Evolutionary conservation across 176 grass and related monocot genomes (phyloP), one percentile per base, ranked within the genome.

Genomic region (Ananas comosus): DNA sequence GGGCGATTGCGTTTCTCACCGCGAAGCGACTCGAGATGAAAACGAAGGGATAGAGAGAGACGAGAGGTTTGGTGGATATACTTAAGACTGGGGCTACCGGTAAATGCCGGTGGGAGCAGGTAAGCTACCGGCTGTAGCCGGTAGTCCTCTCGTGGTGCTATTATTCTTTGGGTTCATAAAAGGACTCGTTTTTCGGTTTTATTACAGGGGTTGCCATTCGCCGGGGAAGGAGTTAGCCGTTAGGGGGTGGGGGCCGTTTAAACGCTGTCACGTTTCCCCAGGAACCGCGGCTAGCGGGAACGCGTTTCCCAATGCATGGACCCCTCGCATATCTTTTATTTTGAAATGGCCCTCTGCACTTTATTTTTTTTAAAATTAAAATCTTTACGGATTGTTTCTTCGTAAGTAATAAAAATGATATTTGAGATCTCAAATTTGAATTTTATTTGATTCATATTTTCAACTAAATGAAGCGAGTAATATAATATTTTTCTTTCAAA

Each of bases 71-170:
- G 67, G 49, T 23, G 11, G 12, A 22, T 22, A 4, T n/a, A 59
- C 3, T 68, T 6, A 68, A 59, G 56, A 11, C 11, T 42, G 33
- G 6, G 42, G 42, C 29, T 2, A 63, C 66, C 42, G 66, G 75
- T 49, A 50, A 27, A 59, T 19, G 10, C 65, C 33, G 66, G 73
- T 66, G 18, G 10, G 42, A 63, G 65, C 21, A 51, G 21, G 66
- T 69, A 50, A 23, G 3, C 66, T 17, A 77, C 75, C 33, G 52
- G 65, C 52, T 69, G n/a, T 27, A 27, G 33, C 65, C 65, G 3
- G 75, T 63, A 49, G 12, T 51, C 1, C 29, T 11, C 3, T 42
- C 51, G 1, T 50, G 13, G 14, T 14, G 14, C 14, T 57, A 59
- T 16, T 18, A 2, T 22, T 5, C 56, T 59, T 59, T 10, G 13